Evolutionary conservation across 2,329 filamentous ascomycete genomes (phyloP).

Genomic region (Sporothrix pseudoabietina): DNA sequence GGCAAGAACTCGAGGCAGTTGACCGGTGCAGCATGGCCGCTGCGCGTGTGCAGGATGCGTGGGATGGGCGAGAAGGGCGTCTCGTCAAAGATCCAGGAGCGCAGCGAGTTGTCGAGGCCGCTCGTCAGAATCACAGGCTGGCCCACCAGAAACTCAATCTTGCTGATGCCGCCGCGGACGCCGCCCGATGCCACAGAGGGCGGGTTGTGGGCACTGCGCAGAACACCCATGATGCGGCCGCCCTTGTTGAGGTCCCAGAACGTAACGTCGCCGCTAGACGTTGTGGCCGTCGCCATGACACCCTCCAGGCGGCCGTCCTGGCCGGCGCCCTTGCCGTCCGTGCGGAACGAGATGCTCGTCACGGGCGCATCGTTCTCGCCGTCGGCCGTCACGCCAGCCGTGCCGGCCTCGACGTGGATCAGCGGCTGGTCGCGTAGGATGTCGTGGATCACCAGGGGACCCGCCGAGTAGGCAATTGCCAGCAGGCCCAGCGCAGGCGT

Average conservation of each 20-base stretch:
- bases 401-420: slow-evolving; percentile 68
- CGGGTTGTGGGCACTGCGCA: slow-evolving; percentile 85
- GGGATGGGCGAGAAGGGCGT: slow-evolving; percentile 86
- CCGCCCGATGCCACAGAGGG: slow-evolving; percentile 53
- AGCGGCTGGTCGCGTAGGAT: slow-evolving; percentile 74
- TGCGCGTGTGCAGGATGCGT: slow-evolving; percentile 79
- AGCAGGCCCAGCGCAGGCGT: slow-evolving; percentile 82
- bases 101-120: slow-evolving; percentile 89
- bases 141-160: slow-evolving; percentile 83
- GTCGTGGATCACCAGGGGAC: slow-evolving; percentile 78
- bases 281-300: slow-evolving; percentile 89
- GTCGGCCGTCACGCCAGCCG: slow-evolving; percentile 38
- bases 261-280: slow-evolving; percentile 80
- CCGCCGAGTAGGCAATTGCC: slow-evolving; percentile 82
- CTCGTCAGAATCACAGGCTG: slow-evolving; percentile 90
- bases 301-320: slow-evolving; percentile 82
- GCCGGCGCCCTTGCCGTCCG: slow-evolving; percentile 83
- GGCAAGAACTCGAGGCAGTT: slow-evolving; percentile 83
- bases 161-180: slow-evolving; percentile 78
- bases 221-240: slow-evolving; percentile 79
- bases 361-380: slow-evolving; percentile 57
- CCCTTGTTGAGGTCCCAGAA: slow-evolving; percentile 95
- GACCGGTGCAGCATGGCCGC: slow-evolving; percentile 85
- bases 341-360: slow-evolving; percentile 85
- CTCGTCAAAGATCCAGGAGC: slow-evolving; percentile 96